Evolutionary conservation across 106 monocot genomes (phyloP), one percentile per base, ranked within the genome.

Genomic region (Triglochin maritima): DNA sequence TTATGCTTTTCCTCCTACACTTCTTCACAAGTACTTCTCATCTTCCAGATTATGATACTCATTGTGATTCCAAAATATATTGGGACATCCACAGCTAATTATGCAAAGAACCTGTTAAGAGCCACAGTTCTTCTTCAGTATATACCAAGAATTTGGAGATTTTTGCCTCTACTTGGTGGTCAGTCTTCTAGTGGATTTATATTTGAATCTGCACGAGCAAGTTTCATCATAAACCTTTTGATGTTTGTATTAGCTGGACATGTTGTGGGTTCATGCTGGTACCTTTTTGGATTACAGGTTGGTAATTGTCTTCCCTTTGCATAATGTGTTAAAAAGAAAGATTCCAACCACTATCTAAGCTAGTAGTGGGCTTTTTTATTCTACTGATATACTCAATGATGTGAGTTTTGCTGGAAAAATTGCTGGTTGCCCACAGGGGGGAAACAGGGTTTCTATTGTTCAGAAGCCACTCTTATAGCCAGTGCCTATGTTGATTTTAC

Each of bases 121-220:
- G 72, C 66, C 15, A 90, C 76, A 17, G 77, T 95, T 62, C 87
- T 95, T 79, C 77, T 95, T 54, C 95, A 95, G 59, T 95, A 95
- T 79, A 45, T 81, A 6, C 90, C 95, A 60, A 82, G 87, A 71
- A 90, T 90, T 4, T 13, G 81, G 49, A 87, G 90, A 78, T 77
- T 90, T 69, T 29, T 83, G n/a, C 90, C 90, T 42, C 62, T 87
- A 57, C 79, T 90, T 60, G 85, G 50, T 81, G 90, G 90, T 42
- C 87, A 81, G 10, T 94, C 94, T 63, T 63, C 83, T 60, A 85
- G 81, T 77, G 85, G 87, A 14, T 95, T 95, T 79, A 95, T 90
- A 49, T 95, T 95, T 82, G 95, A 95, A 79, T 90, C 95, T 6
- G 87, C 87, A 43, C 90, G 95, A 90, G 82, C 95, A 55, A 95